Conservation (phyloP, 208 protist species). For the Acanthamoeba triangularis region DNA sequence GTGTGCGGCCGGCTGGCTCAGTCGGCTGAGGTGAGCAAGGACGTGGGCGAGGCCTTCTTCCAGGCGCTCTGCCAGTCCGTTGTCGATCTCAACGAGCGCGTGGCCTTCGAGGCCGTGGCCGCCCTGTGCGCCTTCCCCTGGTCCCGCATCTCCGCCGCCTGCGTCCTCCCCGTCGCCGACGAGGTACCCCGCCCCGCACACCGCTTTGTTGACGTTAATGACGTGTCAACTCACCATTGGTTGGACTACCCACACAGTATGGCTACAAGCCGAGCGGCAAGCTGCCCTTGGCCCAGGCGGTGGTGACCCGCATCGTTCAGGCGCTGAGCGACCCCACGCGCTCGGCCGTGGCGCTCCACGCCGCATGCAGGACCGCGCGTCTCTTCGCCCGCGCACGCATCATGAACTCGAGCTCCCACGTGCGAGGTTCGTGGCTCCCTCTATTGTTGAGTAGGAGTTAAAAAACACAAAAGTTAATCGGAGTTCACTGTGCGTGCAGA, state of each 20-base stretch:
- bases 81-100: conserved; percentile 54
- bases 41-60: conserved; percentile 9
- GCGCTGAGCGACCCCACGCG: neutral
- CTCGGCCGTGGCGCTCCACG: conserved; percentile 4
- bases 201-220: neutral
- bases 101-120: conserved; percentile 55
- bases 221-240: neutral
- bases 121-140: conserved; percentile 11
- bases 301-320: conserved; percentile 28
- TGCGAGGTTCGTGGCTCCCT: neutral
- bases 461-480: neutral
- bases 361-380: conserved; percentile 12
- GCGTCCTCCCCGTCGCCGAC: conserved; percentile 25
- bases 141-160: neutral
- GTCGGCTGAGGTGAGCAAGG: neutral
- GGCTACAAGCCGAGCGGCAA: conserved; percentile 1
- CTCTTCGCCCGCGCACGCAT: conserved; percentile 44
- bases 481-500: neutral
- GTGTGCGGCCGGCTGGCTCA: conserved; percentile 19
- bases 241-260: neutral
- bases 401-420: neutral
- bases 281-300: neutral
- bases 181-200: neutral
- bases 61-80: conserved; percentile 60
- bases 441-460: neutral